phyloP scores from a whole-genome alignment of 2,329 filamentous ascomycete genomes.

The Basipetospora chlamydospora region DNA sequence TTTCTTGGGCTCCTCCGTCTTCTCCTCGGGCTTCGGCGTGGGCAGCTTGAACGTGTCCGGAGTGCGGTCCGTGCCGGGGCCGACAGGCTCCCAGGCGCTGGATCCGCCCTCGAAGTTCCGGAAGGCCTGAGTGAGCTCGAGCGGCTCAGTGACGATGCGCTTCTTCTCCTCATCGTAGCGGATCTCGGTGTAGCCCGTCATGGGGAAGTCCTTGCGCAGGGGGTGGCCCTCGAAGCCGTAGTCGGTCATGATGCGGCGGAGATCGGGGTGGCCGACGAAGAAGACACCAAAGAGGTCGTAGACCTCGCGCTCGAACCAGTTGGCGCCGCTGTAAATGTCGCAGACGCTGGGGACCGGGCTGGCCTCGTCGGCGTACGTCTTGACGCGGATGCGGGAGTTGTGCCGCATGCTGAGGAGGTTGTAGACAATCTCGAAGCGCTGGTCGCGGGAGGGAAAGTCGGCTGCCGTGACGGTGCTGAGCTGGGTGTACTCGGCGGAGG shows the following conservation, averaged over 20 bases:
- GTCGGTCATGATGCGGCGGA: constrained; percentile 97
- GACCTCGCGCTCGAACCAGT: constrained; percentile 97
- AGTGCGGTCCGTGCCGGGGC: constrained; percentile 57
- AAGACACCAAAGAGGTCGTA: constrained; percentile 97
- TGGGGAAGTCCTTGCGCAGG: constrained; percentile 90
- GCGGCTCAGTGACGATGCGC: constrained; percentile 91
- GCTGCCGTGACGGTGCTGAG: constrained; percentile 85
- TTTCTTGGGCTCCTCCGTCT: constrained; percentile 86
- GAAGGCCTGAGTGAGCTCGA: constrained; percentile 97
- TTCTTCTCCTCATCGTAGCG: constrained; percentile 99
- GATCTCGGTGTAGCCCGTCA: constrained; percentile 96
- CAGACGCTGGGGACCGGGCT: constrained; percentile 84
- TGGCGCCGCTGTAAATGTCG: constrained; percentile 79
- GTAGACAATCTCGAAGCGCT: constrained; percentile 97
- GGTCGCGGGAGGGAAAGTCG: constrained; percentile 87
- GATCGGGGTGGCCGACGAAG: constrained; percentile 87
- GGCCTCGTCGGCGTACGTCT: constrained; percentile 96
- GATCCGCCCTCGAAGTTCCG: constrained; percentile 91
- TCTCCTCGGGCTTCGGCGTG: constrained; percentile 86
- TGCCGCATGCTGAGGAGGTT: constrained; percentile 91
- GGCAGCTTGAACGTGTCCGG: constrained; percentile 88
- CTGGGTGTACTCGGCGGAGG: constrained; percentile 90
- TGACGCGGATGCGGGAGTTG: constrained; percentile 92
- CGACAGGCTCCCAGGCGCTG: constrained; percentile 53
- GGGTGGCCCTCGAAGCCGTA: constrained; percentile 98